Percentiles rank a stretch among this genome's conserved stretches.
phyloP scores from a whole-genome alignment of 1,284 basidiomycete species.

The Cryptococcus wingfieldii region DNA sequence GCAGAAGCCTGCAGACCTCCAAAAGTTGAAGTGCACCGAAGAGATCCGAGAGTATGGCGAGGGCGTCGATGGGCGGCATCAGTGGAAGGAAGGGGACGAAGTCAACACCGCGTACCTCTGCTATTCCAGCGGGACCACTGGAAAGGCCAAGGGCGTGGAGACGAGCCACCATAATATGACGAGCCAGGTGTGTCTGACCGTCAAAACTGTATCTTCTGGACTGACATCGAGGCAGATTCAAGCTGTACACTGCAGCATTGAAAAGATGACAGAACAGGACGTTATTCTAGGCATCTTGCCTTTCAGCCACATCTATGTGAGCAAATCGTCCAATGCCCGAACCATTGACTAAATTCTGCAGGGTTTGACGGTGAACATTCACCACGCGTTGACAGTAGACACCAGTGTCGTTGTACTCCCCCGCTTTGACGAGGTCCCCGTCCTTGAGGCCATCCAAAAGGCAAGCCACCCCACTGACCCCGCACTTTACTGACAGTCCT shows the following conservation, averaged over 20 bases:
- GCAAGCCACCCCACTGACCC: constrained; percentile 36
- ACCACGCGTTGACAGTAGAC: constrained; percentile 60
- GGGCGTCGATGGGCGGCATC: constrained; percentile 8
- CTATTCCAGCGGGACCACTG: constrained; percentile 60
- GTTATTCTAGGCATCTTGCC: constrained; percentile 59
- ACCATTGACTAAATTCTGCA: constrained; percentile 1
- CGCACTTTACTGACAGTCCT: constrained; percentile 26
- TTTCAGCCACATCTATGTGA: constrained; percentile 49
- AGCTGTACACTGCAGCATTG: constrained; percentile 24
- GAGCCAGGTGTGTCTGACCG: constrained; percentile 21
- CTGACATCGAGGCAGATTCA: constrained; percentile 17
- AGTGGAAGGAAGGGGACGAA: constrained; percentile 15
- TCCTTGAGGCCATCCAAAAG: constrained; percentile 65
- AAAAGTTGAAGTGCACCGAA: constrained; percentile 15
- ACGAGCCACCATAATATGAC: constrained; percentile 65
- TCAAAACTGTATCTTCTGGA: background rate
- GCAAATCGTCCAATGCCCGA: background rate
- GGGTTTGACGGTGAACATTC: constrained; percentile 45
- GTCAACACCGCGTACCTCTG: constrained; percentile 54
- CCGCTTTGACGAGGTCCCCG: constrained; percentile 56
- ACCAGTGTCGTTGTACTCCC: constrained; percentile 63
- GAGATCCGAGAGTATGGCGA: constrained; percentile 20
- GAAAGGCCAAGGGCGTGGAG: constrained; percentile 47
- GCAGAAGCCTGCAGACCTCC: constrained; percentile 13
- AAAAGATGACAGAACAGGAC: constrained; percentile 48